Percentiles rank a stretch among this genome's conserved stretches.
These are phyloP conservation scores for Stachybotrys elegans DNA, from an alignment of 2,329 filamentous ascomycete genomes.

Conservation along the genomic window DNA sequence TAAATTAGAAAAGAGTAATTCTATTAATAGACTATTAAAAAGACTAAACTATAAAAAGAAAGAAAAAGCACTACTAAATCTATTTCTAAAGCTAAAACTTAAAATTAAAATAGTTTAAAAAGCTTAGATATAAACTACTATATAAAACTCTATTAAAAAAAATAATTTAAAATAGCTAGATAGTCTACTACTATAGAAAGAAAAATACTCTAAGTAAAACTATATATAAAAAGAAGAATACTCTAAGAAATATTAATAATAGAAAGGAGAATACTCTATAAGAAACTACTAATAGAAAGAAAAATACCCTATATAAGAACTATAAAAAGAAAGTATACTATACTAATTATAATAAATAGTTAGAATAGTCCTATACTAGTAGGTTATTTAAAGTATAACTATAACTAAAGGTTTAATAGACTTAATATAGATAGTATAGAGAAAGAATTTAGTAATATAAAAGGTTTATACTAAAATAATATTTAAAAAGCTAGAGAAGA, in stretches of 20 bases:
- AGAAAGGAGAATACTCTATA: not conserved
- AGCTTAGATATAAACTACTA: not conserved
- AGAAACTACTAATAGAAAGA: not conserved
- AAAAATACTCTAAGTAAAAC: not conserved
- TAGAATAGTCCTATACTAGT: not conserved
- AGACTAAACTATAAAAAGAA: not conserved
- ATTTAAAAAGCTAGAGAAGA: not conserved
- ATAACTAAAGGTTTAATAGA: not conserved
- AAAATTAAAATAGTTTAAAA: not conserved
- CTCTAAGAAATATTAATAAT: not conserved
- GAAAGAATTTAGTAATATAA: not conserved
- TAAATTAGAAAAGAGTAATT: not conserved
- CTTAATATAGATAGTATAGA: not conserved
- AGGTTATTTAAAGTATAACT: not conserved
- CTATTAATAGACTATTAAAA: conserved; percentile 1
- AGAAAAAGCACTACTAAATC: not conserved
- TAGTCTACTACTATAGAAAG: not conserved
- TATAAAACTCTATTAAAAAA: not conserved
- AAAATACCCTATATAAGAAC: not conserved
- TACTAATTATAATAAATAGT: conserved; percentile 1
- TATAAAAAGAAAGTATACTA: not conserved
- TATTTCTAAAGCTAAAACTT: not conserved
- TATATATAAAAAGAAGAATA: not conserved
- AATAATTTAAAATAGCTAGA: not conserved
- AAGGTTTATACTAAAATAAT: not conserved